Base-by-base conservation (phyloP, 2,329 filamentous ascomycete genomes). In the Diaporthe eres region DNA sequence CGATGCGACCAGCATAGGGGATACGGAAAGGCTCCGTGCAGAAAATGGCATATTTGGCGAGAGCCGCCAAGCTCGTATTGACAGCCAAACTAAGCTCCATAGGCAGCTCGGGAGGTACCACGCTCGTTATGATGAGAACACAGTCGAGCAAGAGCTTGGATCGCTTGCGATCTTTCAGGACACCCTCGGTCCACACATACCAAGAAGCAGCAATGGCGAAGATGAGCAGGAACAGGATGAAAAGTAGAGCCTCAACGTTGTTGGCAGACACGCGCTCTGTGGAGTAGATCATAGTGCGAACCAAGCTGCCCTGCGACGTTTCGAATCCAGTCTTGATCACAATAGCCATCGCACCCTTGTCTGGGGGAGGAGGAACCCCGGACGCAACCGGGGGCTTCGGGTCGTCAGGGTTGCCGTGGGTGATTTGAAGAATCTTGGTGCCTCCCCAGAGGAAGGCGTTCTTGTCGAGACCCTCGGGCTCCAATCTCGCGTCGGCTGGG, bases 251-350 rank as follows among this genome's bases (percentile, higher is more conserved):
- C 85, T 99, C 97, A 60, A 93, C 93, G 82, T 99, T 98, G 87
- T 98, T 98, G 80, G 97, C 97, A n/a, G 96, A 98, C 34, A 99
- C 96, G 79, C 96, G 95, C 85, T 99, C 97, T 2, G 97, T 99
- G 1, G 97, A 98, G 87, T 98, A 99, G 82, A 99, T 99, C 97
- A 99, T 99, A 79, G 97, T 99, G 77, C 97, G 94, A 77, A 99
- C 97, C 76, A 99, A 91, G 85, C 95, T 98, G 78, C 97, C 97
- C 86, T 99, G 97, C 74, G 96, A 98, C 15, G 97, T 99, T 86
- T 99, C 97, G 81, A 99, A 99, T 17, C 97, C 97, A 72, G 97
- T 99, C 90, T 98, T 98, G 82, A 96, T 93, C 61, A 99, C 95
- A 78, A 99, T 91, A 77, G 96, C 97, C 88, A 98, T 91, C 49